Conservation (phyloP, 805 yeast genomes). For the Vanderwaltozyma tropicalis region DNA sequence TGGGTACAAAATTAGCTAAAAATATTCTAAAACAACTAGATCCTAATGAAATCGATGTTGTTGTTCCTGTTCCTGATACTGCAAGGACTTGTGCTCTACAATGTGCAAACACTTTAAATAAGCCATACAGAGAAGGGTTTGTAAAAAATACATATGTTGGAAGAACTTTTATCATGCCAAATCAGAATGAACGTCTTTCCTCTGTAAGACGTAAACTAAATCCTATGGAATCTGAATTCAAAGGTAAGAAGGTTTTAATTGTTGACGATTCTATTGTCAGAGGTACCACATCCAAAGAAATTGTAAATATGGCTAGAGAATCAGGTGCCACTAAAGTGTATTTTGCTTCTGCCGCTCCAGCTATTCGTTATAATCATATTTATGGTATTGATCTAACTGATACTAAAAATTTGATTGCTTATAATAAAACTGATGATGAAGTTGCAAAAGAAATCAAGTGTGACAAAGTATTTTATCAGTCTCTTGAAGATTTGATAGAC, state of each 20-base stretch:
- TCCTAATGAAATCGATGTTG: slow-evolving; percentile 69
- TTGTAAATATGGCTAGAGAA: slow-evolving; percentile 95
- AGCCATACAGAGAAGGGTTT: slow-evolving; percentile 93
- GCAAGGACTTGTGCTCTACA: slow-evolving; percentile 93
- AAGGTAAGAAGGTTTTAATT: slow-evolving; percentile 70
- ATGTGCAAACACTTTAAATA: slow-evolving; percentile 68
- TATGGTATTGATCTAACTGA: slow-evolving; percentile 98
- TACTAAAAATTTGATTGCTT: slow-evolving; percentile 87
- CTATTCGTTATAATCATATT: slow-evolving; percentile 91
- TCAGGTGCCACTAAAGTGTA: slow-evolving; percentile 95
- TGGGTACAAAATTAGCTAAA: slow-evolving; percentile 85
- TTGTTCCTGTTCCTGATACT: slow-evolving; percentile 96
- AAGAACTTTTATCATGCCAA: slow-evolving; percentile 97
- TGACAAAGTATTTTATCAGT: slow-evolving; percentile 83
- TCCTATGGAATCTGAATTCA: slow-evolving; percentile 91
- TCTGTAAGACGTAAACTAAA: slow-evolving; percentile 90
- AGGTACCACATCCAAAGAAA: slow-evolving; percentile 95
- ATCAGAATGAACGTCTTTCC: slow-evolving; percentile 86
- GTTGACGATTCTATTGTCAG: slow-evolving; percentile 97
- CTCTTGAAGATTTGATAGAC: slow-evolving; percentile 66
- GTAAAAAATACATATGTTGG: slow-evolving; percentile 96
- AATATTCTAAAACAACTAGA: slow-evolving; percentile 46
- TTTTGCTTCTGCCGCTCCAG: slow-evolving; percentile 96
- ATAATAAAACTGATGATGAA: slow-evolving; percentile 60
- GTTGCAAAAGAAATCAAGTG: slow-evolving; percentile 77